phyloP scores from a whole-genome alignment of 495 filamentous ascomycete genomes.

The Neurospora sp. region DNA sequence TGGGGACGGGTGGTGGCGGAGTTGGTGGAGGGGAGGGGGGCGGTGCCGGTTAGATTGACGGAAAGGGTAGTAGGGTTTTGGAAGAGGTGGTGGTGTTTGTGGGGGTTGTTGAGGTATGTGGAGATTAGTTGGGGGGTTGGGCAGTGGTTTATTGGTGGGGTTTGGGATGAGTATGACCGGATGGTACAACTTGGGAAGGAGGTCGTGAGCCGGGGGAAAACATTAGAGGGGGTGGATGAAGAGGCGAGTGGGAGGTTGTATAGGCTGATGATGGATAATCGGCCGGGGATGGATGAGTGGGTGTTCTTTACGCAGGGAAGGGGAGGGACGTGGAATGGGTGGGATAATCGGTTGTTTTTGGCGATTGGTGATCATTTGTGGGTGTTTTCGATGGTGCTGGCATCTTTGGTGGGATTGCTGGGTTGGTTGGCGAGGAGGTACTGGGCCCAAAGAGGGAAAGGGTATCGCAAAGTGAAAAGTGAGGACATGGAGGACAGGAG shows the following conservation, averaged over 20 bases:
- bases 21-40: slow-evolving; percentile 40
- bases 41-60: background rate
- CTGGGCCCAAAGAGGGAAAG: background rate
- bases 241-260: slow-evolving; percentile 15
- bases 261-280: slow-evolving; percentile 34
- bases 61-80: background rate
- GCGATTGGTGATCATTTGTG: slow-evolving; percentile 27
- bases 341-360: slow-evolving; percentile 25
- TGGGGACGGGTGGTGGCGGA: slow-evolving; percentile 65
- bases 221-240: slow-evolving; percentile 9
- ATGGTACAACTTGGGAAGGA: slow-evolving; percentile 6
- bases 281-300: slow-evolving; percentile 26
- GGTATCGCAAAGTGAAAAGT: background rate
- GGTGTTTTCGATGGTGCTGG: slow-evolving; percentile 27
- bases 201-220: background rate
- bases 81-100: background rate
- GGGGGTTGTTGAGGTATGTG: slow-evolving; percentile 56
- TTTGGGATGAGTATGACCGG: slow-evolving; percentile 65
- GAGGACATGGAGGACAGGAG: background rate
- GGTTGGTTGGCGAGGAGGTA: slow-evolving; percentile 6
- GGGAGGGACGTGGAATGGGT: slow-evolving; percentile 35
- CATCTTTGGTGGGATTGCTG: background rate
- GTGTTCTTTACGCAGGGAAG: slow-evolving; percentile 32
- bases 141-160: slow-evolving; percentile 71
- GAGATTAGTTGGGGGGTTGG: slow-evolving; percentile 85